Evolutionary conservation across 257 asterid genomes (phyloP).

Genomic region (Nemophila menziesii): DNA sequence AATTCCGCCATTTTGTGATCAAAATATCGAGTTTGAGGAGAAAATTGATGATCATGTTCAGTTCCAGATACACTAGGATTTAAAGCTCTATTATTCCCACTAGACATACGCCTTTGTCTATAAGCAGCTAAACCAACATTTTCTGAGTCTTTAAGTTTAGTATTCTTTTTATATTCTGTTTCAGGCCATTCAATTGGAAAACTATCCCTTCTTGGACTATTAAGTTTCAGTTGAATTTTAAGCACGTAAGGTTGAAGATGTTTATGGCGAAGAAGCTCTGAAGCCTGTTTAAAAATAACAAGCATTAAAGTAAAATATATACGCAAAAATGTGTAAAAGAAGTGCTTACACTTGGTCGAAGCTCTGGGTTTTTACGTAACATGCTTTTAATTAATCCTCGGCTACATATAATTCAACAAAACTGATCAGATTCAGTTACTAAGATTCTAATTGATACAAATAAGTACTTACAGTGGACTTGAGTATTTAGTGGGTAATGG

Average conservation of each 20-base stretch:
- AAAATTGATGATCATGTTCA: conserved; percentile 43
- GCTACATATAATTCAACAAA: conserved; percentile 31
- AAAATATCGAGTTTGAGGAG: conserved; percentile 28
- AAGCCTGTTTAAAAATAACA: conserved; percentile 49
- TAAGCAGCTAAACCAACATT: conserved; percentile 20
- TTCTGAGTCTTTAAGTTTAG: conserved; percentile 50
- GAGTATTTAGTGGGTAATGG: conserved; percentile 78
- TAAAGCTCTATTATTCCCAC: conserved; percentile 63
- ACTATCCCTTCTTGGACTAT: conserved; percentile 55
- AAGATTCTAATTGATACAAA: conserved; percentile 5
- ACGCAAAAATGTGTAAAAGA: not conserved
- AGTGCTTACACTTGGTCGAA: conserved; percentile 58
- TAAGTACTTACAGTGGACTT: conserved; percentile 60
- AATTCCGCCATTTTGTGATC: conserved; percentile 22
- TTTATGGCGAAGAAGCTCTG: conserved; percentile 77
- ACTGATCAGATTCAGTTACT: conserved; percentile 5
- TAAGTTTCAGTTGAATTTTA: conserved; percentile 65
- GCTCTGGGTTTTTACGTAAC: conserved; percentile 83
- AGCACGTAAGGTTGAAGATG: conserved; percentile 74
- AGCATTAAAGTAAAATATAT: not conserved
- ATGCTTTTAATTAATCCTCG: conserved; percentile 84
- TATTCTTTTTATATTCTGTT: conserved; percentile 29
- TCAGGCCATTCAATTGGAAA: conserved; percentile 37
- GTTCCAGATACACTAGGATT: conserved; percentile 79
- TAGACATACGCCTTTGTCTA: conserved; percentile 37